Evolutionary conservation across 129 eudicot genomes (phyloP).

Genomic region (Cynara cardunculus): DNA sequence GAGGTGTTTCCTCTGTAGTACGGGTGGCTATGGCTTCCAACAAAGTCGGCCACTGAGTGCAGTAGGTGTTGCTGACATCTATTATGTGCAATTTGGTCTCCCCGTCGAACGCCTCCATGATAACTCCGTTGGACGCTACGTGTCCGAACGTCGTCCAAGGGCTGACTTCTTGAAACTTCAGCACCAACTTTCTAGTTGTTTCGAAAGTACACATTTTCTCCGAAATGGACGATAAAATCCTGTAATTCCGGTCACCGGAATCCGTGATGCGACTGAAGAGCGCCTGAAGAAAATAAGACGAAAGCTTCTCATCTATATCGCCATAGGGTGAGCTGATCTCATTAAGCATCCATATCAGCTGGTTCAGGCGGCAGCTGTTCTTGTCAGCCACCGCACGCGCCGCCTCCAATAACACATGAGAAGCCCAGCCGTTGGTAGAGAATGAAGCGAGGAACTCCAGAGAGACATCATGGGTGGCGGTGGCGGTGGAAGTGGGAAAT

Average conservation of each 20-base stretch:
- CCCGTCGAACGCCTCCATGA: constrained; percentile 84
- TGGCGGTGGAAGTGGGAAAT: not conserved
- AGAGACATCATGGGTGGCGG: constrained; percentile 45
- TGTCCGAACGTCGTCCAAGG: constrained; percentile 98
- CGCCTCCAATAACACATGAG: constrained; percentile 54
- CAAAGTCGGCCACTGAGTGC: constrained; percentile 89
- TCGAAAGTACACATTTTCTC: constrained; percentile 67
- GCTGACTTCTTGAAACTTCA: constrained; percentile 91
- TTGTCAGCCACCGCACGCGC: constrained; percentile 69
- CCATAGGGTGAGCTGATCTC: constrained; percentile 88
- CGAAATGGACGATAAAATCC: constrained; percentile 46
- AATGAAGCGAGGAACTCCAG: constrained; percentile 50
- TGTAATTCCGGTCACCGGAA: constrained; percentile 55
- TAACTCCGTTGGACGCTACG: constrained; percentile 85
- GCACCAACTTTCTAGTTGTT: constrained; percentile 53
- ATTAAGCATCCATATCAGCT: constrained; percentile 88
- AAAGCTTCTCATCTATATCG: constrained; percentile 69
- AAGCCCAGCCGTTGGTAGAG: constrained; percentile 57
- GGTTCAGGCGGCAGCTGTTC: constrained; percentile 56
- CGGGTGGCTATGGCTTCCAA: constrained; percentile 5
- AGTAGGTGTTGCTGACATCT: constrained; percentile 70
- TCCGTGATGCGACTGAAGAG: constrained; percentile 77
- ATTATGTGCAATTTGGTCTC: constrained; percentile 67
- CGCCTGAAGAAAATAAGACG: constrained; percentile 79
- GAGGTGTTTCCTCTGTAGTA: not conserved